Evolutionary conservation across 2,329 filamentous ascomycete genomes (phyloP), one percentile per base, ranked within the genome.

Genomic region (Mycosphaerella sp.): DNA sequence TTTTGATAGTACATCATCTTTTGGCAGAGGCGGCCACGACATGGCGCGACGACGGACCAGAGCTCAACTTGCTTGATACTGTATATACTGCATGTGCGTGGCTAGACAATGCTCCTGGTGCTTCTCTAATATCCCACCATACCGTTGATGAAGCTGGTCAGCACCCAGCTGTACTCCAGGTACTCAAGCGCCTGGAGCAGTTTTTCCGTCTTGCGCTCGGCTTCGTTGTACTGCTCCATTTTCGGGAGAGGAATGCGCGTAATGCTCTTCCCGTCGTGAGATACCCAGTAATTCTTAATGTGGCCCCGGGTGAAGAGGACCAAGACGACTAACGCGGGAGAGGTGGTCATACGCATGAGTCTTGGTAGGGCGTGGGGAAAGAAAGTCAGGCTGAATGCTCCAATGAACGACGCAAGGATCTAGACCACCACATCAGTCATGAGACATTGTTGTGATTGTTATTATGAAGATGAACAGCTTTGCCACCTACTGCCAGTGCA

Each of bases 251-350:
- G 65, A 12, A 67, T 50, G 32, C 54, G 56, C 21, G 55, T 58
- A n/a, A 62, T 61, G 5, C 55, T 63, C 57, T 64, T 62, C 49
- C 61, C 62, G 28, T 65, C 61, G 3, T 41, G 34, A 2, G 64
- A 62, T 25, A 61, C 61, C 68, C 68, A 70, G 58, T 67, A 70
- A 28, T 64, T 64, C 52, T 62, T 61, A 53, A 70, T 62, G 50
- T 70, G 62, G 6, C 55, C 54, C 4, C 68, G 58, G 6, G 62
- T 65, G 30, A 60, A 54, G 1, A 67, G 49, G 5, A 63, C 58
- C 8, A 54, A 42, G 17, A 67, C 41, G 7, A 68, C 53, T 30
- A 66, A 35, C 4, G 52, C 56, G 4, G 66, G 66, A 3, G 40
- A 55, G 9, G 49, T 48, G 35, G 49, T 50, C 17, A 60, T 53